Base-by-base conservation (phyloP, 2,329 filamentous ascomycete species). In the Pyricularia pennisetigena region DNA sequence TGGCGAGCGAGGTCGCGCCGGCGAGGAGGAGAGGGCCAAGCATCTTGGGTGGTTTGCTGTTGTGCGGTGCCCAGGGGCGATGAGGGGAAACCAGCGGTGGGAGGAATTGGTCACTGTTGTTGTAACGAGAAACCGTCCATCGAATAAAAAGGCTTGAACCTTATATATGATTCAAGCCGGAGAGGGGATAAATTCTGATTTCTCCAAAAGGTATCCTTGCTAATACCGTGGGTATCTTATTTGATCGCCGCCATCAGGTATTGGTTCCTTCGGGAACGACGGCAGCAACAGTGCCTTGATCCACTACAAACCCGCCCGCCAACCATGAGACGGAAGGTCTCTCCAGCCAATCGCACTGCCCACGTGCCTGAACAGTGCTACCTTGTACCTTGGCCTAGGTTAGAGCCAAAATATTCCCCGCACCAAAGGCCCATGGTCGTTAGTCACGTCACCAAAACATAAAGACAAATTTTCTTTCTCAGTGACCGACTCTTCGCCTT, bases 11-110 rank as follows among this genome's bases (percentile, higher is more conserved):
- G 2, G 29, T 68, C 61, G 20, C 30, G 24, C 65, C 41, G 4
- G 67, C 32, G 20, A 68, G 65, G 65, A 29, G 26, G 10, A 66
- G 41, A 8, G 26, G 65, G 14, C 26, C 65, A 35, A 66, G 65
- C 65, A 66, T 66, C 20, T 65, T 65, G 23, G 63, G 16, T 62
- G 6, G 59, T 28, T n/a, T n/a, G n/a, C n/a, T 26, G 59, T 28
- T 28, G 24, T 62, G 59, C 24, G 12, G 10, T 20, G 24, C 24
- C 24, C 14, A 24, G 20, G 12, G 10, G 9, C 23, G 1, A 26
- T 62, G 24, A 28, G 24, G 24, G 26, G 59, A 62, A 28, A 29
- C 6, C 1, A 28, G 59, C 2, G 23, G 59, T 62, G 59, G 24
- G 28, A 16, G 9, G 59, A 9, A 16, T 10, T 62, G 26, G 20